phyloP scores from a whole-genome alignment of 1,284 basidiomycete genomes.

The Rhizopogon hawkerae region DNA sequence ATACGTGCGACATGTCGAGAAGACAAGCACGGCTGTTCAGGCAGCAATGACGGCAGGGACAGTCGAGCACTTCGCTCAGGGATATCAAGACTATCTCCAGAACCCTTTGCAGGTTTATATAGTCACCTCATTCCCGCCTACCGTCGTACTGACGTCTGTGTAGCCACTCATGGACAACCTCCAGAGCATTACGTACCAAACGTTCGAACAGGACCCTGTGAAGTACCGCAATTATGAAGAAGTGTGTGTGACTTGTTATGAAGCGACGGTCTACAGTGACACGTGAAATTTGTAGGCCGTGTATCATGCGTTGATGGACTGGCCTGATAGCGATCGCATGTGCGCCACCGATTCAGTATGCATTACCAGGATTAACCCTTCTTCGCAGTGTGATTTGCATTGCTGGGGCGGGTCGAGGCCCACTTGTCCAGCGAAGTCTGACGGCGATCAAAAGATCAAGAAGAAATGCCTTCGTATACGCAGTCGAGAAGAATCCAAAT shows the following conservation, averaged over 20 bases:
- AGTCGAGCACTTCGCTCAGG: constrained; percentile 83
- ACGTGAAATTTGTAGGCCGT: constrained; percentile 50
- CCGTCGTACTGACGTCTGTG: neutral
- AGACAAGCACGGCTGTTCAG: constrained; percentile 56
- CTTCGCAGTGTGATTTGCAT: constrained; percentile 70
- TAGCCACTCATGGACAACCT: constrained; percentile 97
- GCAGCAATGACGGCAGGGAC: constrained; percentile 56
- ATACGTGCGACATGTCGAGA: constrained; percentile 80
- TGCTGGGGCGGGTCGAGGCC: constrained; percentile 93
- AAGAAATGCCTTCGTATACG: constrained; percentile 67
- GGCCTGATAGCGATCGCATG: constrained; percentile 51
- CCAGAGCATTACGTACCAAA: constrained; percentile 91
- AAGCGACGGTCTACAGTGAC: constrained; percentile 8
- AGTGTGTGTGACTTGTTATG: constrained; percentile 31
- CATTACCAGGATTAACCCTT: constrained; percentile 16
- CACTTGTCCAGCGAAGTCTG: constrained; percentile 83
- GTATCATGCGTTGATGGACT: constrained; percentile 71
- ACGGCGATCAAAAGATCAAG: constrained; percentile 69
- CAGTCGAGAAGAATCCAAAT: constrained; percentile 94
- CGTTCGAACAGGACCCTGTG: constrained; percentile 95
- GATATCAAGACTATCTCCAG: constrained; percentile 94
- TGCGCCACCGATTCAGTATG: constrained; percentile 24
- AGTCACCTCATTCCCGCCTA: constrained; percentile 2
- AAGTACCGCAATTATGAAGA: constrained; percentile 97
- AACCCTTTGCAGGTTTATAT: constrained; percentile 76